These are phyloP conservation scores for Tylopilus intermedius DNA, from an alignment of 768 basidiomycete genomes.

Conservation along the genomic window DNA sequence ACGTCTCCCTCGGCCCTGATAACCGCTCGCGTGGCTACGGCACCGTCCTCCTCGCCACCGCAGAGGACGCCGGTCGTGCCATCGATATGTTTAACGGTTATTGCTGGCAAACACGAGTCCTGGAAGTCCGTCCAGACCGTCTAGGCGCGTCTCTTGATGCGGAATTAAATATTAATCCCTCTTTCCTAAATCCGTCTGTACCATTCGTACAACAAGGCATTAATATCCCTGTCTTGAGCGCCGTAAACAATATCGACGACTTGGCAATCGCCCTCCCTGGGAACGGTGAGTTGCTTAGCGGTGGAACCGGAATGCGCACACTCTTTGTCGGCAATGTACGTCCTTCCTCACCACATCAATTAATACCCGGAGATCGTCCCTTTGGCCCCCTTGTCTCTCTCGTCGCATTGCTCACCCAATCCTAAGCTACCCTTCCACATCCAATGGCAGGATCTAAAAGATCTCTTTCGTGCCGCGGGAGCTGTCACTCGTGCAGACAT, in stretches of 20 bases:
- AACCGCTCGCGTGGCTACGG: constrained; percentile 93
- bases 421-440: constrained; percentile 85
- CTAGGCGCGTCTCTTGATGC: constrained; percentile 36
- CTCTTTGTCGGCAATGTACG: constrained; percentile 88
- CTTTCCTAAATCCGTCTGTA: constrained; percentile 12
- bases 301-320: constrained; percentile 43
- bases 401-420: constrained; percentile 15
- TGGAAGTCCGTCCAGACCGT: constrained; percentile 89
- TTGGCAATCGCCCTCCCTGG: constrained; percentile 8
- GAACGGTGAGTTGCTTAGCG: constrained; percentile 24
- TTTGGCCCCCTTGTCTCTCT: background rate
- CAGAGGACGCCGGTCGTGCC: constrained; percentile 90
- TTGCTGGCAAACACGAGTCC: constrained; percentile 89
- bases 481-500: constrained; percentile 89
- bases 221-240: constrained; percentile 9
- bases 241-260: constrained; percentile 18
- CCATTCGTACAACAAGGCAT: constrained; percentile 20
- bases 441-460: constrained; percentile 98
- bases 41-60: constrained; percentile 89
- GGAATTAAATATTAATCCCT: constrained; percentile 16
- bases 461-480: constrained; percentile 88
- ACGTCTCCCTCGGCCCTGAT: constrained; percentile 76
- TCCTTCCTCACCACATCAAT: constrained; percentile 18
- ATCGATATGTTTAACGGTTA: constrained; percentile 97
- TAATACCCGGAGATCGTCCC: background rate